Conservation (phyloP, 331 rosid genomes). For the Cydonia oblonga region DNA sequence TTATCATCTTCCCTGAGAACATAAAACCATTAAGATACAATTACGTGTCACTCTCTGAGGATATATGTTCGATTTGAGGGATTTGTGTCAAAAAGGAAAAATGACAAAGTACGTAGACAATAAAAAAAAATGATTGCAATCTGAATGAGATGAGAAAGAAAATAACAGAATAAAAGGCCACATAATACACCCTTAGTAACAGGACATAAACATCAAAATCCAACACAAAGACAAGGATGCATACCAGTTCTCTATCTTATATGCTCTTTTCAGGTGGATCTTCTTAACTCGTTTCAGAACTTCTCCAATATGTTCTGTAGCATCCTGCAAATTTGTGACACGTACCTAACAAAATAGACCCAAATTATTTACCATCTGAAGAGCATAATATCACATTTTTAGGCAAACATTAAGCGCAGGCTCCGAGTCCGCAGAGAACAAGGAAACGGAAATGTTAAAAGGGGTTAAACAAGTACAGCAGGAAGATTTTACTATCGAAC, state of each 20-base stretch:
- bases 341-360: slow-evolving; percentile 50
- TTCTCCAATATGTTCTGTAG: slow-evolving; percentile 94
- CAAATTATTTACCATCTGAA: not conserved
- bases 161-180: not conserved
- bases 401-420: not conserved
- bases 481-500: not conserved
- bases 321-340: slow-evolving; percentile 87
- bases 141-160: not conserved
- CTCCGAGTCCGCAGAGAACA: not conserved
- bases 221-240: not conserved
- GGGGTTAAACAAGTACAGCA: not conserved
- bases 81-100: not conserved
- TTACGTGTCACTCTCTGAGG: not conserved
- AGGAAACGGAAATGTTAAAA: not conserved
- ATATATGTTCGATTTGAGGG: not conserved
- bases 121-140: not conserved
- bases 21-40: not conserved
- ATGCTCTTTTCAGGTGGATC: slow-evolving; percentile 77
- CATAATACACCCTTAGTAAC: not conserved
- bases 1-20: slow-evolving; percentile 63
- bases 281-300: slow-evolving; percentile 86
- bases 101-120: not conserved
- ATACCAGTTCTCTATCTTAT: slow-evolving; percentile 70
- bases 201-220: not conserved
- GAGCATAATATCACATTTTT: not conserved